Evolutionary conservation across 148 eudicot genomes (phyloP), one percentile per base, ranked within the genome.

Genomic region (Pharnaceum exiguum): DNA sequence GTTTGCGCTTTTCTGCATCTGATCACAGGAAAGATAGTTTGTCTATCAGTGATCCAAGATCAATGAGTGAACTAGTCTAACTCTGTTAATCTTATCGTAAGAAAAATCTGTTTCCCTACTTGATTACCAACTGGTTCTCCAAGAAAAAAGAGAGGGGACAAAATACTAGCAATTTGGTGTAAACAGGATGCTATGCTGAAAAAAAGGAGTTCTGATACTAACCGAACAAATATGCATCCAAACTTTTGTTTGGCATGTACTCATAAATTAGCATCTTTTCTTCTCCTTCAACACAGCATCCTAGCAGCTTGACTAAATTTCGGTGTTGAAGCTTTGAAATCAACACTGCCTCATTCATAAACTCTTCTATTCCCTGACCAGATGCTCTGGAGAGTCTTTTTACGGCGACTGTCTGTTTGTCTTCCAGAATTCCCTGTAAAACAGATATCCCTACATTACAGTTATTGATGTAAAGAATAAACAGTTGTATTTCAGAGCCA

Each of bases 281-380:
- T 24, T 72, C 63, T 24, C 75, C 66, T 63, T 81, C 71, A 1
- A 67, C 57, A 49, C 80, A 81, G 43, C 79, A 82, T 16, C 80
- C 83, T 37, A 75, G 38, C 15, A 78, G 67, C 35, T 71, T 78
- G 39, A 82, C 80, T 13, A 82, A 74, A 70, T 82, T 82, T 22
- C 80, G 71, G 46, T 82, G 86, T 39, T 82, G 86, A 39, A 82
- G 78, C 60, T 78, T 78, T 2, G 80, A 71, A 46, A 82, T 78
- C 59, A 82, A 37, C 25, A 4, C 63, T 21, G 77, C 76, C 54
- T 82, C 86, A 40, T 75, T 82, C 76, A 61, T 78, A 26, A 82
- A 75, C 67, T 82, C 83, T 24, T 72, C 66, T 7, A 69, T 43
- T 17, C 86, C 83, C 58, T 82, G 81, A 19, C 63, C 62, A 1